These are phyloP conservation scores for Chytriomyces sp. DNA, from an alignment of 192 early-diverging fungal genomes.

Conservation along the genomic window DNA sequence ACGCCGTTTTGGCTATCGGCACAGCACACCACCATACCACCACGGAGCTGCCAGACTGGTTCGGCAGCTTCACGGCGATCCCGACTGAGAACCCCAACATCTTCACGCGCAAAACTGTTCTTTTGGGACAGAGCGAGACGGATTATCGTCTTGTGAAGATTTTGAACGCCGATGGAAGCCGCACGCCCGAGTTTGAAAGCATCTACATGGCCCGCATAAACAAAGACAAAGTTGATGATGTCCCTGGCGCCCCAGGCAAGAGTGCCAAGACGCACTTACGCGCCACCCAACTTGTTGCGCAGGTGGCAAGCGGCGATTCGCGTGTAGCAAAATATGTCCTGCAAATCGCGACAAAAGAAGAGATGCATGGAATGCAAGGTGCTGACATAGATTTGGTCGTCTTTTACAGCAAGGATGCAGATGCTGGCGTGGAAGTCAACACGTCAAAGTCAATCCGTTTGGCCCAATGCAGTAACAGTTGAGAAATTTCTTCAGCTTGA, in stretches of 20 bases:
- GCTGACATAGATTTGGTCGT: not conserved
- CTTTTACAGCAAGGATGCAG: not conserved
- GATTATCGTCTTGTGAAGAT: slow-evolving; percentile 4
- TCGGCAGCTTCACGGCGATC: not conserved
- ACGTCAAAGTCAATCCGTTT: not conserved
- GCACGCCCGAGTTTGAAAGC: slow-evolving; percentile 11
- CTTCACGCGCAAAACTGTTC: not conserved
- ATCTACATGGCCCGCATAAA: slow-evolving; percentile 1
- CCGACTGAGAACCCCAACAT: slow-evolving; percentile 13
- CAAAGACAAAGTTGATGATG: not conserved
- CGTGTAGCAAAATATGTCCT: not conserved
- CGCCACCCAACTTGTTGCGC: not conserved
- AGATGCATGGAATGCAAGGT: not conserved
- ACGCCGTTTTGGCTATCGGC: not conserved
- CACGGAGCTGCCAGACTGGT: not conserved
- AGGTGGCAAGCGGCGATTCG: not conserved
- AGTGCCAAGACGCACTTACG: not conserved
- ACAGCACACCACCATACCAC: not conserved
- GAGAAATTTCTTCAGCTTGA: no score
- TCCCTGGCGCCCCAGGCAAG: not conserved
- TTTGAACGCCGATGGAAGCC: slow-evolving; percentile 15
- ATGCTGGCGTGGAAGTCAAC: not conserved
- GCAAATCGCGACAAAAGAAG: not conserved
- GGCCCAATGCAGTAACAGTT: no score
- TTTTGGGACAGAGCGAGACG: not conserved